A percentile compares a stretch with the other conserved stretches of the same genome.
Evolutionary conservation across 129 eudicot species (phyloP).

Genomic region (Chrysanthemum lavandulifolium): DNA sequence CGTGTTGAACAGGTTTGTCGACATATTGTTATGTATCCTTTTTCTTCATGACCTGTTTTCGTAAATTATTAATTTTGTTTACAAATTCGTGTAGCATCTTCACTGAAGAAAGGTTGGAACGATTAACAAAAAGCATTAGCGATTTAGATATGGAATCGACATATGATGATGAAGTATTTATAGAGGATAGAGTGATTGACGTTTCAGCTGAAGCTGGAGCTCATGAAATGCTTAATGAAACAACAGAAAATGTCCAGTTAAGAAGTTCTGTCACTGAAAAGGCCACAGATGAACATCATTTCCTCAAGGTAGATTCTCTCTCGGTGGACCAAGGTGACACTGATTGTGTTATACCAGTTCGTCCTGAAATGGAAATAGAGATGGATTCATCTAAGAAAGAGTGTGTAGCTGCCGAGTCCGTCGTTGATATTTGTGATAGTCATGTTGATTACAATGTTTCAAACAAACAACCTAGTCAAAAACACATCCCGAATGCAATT

Average conservation of each 20-base stretch:
- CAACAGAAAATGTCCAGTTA: constrained; percentile 38
- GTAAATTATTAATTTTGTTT: constrained; percentile 7
- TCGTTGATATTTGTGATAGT: constrained; percentile 32
- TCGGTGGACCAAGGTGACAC: constrained; percentile 23
- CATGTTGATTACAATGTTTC: constrained; percentile 26
- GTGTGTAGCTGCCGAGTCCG: constrained; percentile 24
- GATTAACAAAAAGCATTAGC: constrained; percentile 63
- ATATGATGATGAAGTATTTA: constrained; percentile 34
- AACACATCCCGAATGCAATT: constrained; percentile 60
- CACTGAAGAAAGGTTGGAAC: constrained; percentile 82
- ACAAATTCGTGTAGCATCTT: constrained; percentile 61
- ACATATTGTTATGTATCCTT: not conserved
- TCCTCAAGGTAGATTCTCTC: constrained; percentile 20
- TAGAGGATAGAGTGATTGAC: constrained; percentile 38
- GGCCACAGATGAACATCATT: constrained; percentile 31
- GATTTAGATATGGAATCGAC: constrained; percentile 50
- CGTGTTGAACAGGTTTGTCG: constrained; percentile 74
- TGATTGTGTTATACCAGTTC: constrained; percentile 24
- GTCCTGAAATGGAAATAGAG: constrained; percentile 39
- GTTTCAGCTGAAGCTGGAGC: constrained; percentile 37
- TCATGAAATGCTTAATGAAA: constrained; percentile 40
- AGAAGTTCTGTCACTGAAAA: constrained; percentile 37
- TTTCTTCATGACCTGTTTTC: constrained; percentile 7
- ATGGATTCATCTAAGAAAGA: constrained; percentile 39
- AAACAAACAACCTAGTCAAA: constrained; percentile 49